phyloP scores from a whole-genome alignment of 306 rosid species.

The Vigna mungo region DNA sequence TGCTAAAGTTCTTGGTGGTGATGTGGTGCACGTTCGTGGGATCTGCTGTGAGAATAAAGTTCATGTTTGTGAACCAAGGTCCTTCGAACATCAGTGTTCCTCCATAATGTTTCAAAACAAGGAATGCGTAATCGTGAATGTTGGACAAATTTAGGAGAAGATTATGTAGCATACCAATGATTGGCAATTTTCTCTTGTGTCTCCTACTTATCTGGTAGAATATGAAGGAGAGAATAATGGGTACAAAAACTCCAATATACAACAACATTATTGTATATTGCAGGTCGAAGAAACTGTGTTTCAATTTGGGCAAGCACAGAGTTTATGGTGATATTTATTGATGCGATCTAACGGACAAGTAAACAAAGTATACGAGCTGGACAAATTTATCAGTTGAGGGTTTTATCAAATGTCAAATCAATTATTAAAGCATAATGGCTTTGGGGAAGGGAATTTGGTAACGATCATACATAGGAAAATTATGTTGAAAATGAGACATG shows the following conservation, averaged over 20 bases:
- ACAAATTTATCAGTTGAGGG: background rate
- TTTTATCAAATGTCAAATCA: background rate
- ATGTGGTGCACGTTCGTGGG: slow-evolving; percentile 51
- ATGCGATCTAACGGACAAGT: background rate
- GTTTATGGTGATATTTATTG: background rate
- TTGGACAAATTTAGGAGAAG: slow-evolving; percentile 1
- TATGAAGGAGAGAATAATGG: slow-evolving; percentile 11
- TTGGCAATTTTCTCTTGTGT: slow-evolving; percentile 35
- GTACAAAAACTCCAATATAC: background rate
- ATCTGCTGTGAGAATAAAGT: slow-evolving; percentile 41
- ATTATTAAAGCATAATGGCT: background rate
- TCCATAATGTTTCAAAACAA: background rate
- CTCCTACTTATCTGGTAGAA: slow-evolving; percentile 9
- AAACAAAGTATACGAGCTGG: background rate
- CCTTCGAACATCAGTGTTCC: slow-evolving; percentile 47
- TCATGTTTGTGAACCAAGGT: slow-evolving; percentile 44
- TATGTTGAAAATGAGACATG: too few species aligned
- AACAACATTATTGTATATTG: background rate
- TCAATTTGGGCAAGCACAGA: background rate
- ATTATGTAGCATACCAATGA: slow-evolving; percentile 41
- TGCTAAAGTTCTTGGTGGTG: slow-evolving; percentile 31
- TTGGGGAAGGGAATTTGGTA: background rate
- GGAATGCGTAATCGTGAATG: slow-evolving; percentile 35
- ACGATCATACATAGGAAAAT: background rate
- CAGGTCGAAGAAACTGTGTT: background rate